A percentile compares a stretch with the other conserved stretches of the same genome.
Evolutionary conservation across 2,329 filamentous ascomycete genomes (phyloP).

Genomic region (Penicillium sp.): DNA sequence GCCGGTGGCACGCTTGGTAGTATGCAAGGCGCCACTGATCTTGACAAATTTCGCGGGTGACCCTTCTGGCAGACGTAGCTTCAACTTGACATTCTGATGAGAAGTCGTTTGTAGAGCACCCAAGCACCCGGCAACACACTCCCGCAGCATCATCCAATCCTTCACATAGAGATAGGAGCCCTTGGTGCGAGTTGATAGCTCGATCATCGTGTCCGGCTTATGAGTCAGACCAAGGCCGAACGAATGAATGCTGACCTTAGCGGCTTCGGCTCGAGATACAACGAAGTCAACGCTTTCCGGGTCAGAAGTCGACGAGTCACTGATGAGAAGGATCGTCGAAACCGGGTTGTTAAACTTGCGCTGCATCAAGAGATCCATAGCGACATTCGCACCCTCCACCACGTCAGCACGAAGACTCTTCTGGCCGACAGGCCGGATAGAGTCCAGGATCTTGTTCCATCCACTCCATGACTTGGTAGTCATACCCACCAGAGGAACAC

Average conservation of each 20-base stretch:
- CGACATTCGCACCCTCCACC: constrained; percentile 95
- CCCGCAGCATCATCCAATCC: constrained; percentile 99
- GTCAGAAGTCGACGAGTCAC: constrained; percentile 93
- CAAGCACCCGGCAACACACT: constrained; percentile 91
- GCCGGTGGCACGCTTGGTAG: constrained; percentile 93
- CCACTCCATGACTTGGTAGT: constrained; percentile 92
- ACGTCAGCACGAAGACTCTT: constrained; percentile 97
- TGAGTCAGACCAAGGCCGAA: constrained; percentile 96
- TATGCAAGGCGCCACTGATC: constrained; percentile 93
- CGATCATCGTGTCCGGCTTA: constrained; percentile 98
- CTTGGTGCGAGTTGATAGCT: constrained; percentile 92
- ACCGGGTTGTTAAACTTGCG: constrained; percentile 94
- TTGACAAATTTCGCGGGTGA: constrained; percentile 98
- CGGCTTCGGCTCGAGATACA: constrained; percentile 91
- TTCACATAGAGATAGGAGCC: constrained; percentile 98
- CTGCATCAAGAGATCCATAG: constrained; percentile 98
- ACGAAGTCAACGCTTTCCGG: constrained; percentile 97
- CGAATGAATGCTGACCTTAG: constrained; percentile 95
- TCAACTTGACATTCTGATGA: constrained; percentile 98
- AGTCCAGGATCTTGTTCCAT: constrained; percentile 83
- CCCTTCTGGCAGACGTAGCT: constrained; percentile 89
- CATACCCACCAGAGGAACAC: constrained; percentile 96
- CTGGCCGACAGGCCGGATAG: constrained; percentile 90
- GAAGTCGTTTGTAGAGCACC: constrained; percentile 90
- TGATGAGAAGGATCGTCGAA: constrained; percentile 93